Evolutionary conservation across 371 early-diverging fungal genomes (phyloP).

Genomic region (Mucor lusitanicus): DNA sequence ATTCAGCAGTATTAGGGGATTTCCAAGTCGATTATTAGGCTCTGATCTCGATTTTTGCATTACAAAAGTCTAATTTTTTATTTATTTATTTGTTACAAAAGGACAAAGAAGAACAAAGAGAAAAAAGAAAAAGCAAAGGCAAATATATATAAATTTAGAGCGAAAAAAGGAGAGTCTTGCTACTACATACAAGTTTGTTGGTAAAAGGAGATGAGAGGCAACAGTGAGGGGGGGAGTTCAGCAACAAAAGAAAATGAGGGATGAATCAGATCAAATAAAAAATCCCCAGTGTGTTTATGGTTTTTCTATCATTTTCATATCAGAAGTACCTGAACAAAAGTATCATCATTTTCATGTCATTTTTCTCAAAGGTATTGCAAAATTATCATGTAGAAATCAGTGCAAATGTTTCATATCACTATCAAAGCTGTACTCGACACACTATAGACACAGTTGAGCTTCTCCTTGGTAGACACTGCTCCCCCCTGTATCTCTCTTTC

Average conservation of each 20-base stretch:
- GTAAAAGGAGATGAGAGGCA: neutral
- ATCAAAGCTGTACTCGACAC: neutral
- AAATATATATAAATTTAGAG: neutral
- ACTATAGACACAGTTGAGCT: neutral
- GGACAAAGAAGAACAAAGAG: conserved; percentile 5
- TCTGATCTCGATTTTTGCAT: conserved; percentile 46
- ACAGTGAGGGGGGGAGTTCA: neutral
- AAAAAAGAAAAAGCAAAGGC: conserved; percentile 14
- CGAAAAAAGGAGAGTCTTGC: neutral
- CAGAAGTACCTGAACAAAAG: conserved; percentile 31
- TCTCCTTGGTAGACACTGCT: neutral
- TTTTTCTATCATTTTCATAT: conserved; percentile 15
- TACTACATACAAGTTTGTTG: neutral
- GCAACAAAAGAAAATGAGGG: neutral
- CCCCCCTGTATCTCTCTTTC: neutral
- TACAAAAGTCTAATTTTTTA: conserved; percentile 9
- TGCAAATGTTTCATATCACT: conserved; percentile 3
- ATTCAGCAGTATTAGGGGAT: conserved; percentile 6
- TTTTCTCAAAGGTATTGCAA: conserved; percentile 4
- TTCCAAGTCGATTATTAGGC: conserved; percentile 17
- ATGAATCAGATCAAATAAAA: conserved; percentile 20
- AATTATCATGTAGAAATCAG: neutral
- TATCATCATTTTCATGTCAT: conserved; percentile 18
- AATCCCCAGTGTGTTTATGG: conserved; percentile 19
- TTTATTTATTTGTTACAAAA: neutral